These are phyloP conservation scores for Candida hispaniensis DNA, from an alignment of 805 yeast species.

Conservation along the genomic window DNA sequence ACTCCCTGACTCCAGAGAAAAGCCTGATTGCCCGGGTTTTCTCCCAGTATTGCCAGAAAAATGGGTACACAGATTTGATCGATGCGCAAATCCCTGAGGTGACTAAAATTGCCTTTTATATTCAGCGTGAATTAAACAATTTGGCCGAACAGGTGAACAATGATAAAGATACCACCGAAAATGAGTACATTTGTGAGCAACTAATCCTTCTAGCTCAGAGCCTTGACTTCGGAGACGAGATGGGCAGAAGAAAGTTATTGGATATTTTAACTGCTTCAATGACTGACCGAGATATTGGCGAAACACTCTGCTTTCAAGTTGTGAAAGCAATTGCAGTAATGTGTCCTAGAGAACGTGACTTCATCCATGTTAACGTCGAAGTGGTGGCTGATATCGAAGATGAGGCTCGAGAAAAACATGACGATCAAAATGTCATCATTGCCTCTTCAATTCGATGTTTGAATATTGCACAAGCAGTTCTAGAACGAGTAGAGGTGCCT, in stretches of 20 bases:
- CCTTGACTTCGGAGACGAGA: constrained; percentile 82
- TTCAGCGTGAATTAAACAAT: constrained; percentile 44
- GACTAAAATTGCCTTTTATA: constrained; percentile 49
- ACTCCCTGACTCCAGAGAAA: constrained; percentile 57
- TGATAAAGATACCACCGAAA: constrained; percentile 40
- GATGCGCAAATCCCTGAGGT: constrained; percentile 74
- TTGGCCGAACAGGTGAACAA: constrained; percentile 23
- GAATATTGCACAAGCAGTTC: constrained; percentile 53
- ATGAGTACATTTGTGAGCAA: constrained; percentile 68
- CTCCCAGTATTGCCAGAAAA: constrained; percentile 50
- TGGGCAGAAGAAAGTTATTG: constrained; percentile 73
- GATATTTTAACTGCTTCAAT: constrained; percentile 38
- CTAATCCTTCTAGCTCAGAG: constrained; percentile 52
- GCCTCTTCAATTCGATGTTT: constrained; percentile 42
- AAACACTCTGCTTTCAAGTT: constrained; percentile 42
- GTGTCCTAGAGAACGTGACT: constrained; percentile 73
- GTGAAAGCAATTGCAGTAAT: constrained; percentile 57
- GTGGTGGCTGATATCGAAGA: constrained; percentile 78
- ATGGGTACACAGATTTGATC: constrained; percentile 41
- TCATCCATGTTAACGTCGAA: constrained; percentile 75
- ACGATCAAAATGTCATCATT: constrained; percentile 35
- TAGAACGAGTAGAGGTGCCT: constrained; percentile 57
- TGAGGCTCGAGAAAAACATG: constrained; percentile 34
- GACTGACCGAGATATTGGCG: constrained; percentile 46
- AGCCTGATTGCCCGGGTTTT: constrained; percentile 61